Conservation (phyloP, 2,329 filamentous ascomycete species). For the Epicoccum nigrum region DNA sequence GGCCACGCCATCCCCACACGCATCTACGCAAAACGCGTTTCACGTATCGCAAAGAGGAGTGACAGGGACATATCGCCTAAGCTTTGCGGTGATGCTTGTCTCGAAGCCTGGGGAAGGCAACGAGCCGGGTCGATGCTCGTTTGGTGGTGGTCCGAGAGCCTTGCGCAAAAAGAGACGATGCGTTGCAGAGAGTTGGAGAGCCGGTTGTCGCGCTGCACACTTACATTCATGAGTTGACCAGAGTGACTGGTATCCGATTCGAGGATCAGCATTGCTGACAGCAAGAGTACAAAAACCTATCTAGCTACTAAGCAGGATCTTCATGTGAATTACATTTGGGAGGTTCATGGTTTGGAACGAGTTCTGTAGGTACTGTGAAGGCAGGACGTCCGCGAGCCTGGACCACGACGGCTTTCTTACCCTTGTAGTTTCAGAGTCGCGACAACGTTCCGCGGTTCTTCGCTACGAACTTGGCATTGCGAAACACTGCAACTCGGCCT, state of each 20-base stretch:
- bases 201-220: background rate
- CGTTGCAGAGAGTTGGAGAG: background rate
- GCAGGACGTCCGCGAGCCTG: background rate
- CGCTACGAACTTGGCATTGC: constrained; percentile 29
- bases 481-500: constrained; percentile 30
- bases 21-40: constrained; percentile 11
- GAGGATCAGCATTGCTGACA: too few relatives aligned
- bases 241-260: too few relatives aligned
- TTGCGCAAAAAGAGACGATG: background rate
- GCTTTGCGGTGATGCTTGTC: constrained; percentile 37
- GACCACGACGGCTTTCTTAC: background rate
- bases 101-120: constrained; percentile 24
- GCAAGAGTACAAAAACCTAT: background rate
- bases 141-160: background rate
- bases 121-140: background rate
- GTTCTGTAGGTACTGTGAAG: too few relatives aligned
- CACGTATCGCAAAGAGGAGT: background rate
- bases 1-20: background rate
- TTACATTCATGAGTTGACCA: too few relatives aligned
- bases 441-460: constrained; percentile 19
- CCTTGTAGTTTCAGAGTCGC: constrained; percentile 27
- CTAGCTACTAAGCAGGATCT: background rate
- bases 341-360: background rate
- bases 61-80: constrained; percentile 24
- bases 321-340: background rate